Base-by-base conservation (phyloP, 1,284 basidiomycete genomes). In the Ceratobasidium sp. region DNA sequence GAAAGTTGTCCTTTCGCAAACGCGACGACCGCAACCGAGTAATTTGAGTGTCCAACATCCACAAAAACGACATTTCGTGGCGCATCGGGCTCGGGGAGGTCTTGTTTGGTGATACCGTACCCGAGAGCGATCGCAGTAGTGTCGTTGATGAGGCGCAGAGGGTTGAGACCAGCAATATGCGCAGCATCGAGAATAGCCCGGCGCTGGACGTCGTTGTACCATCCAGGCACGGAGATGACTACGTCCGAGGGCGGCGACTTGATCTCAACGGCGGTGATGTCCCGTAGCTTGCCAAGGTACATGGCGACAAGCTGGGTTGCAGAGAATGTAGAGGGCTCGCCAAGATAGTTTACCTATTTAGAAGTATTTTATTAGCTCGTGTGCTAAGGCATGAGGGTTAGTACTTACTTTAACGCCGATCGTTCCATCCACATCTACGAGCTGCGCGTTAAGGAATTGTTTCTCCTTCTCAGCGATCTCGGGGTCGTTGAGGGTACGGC, bases 31-130 rank as follows among this genome's bases (percentile, higher is more conserved):
- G 94, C 82, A 76, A 92, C 93, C 48, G 94, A 93, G 84, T 95
- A 88, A 84, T 90, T 89, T 1, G 95, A 94, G 86, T 98, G 96
- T 59, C 96, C 96, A 77, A 96, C 90, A 81, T 98, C 96, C 79
- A 98, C 90, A 80, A 98, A 98, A 78, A 91, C 91, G 81, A 98
- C 91, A 83, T 97, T 87, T 69, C 92, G 88, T 1, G 96, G 90
- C 78, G 89, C 90, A 78, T 96, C 95, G 57, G 89, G 82, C 67
- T 85, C 84, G 50, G 96, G 96, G 64, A 98, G 89, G 83, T 98
- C 96, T 36, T 92, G 90, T 85, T 98, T 98, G 79, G 96, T 98
- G 87, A 98, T 98, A 80, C 96, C 96, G 85, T 96, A 98, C 74
- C 94, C 95, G 81, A 98, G 92, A 31, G 96, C 96, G 75, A 93